Base-by-base conservation (phyloP, 2,329 filamentous ascomycete genomes). In the Neurospora crassa region DNA sequence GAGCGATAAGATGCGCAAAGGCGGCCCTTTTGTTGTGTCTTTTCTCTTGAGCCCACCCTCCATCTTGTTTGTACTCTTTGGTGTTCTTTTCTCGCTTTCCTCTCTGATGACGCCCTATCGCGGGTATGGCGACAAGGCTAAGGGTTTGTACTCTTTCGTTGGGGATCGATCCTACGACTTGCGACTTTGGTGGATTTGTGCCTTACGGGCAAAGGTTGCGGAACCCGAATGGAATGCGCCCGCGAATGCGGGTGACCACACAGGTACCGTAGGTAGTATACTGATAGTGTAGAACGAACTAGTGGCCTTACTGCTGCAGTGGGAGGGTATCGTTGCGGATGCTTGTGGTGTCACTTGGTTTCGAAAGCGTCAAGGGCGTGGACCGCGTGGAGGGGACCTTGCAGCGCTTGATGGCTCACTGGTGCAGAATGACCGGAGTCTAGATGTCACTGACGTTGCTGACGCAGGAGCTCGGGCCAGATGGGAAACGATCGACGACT, bases 11-110 rank as follows among this genome's bases (percentile, higher is more conserved):
- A 99, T 91, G 80, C 96, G 92, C 81, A 98, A 83, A 70, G 96
- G 95, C 79, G 95, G 94, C 68, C 95, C 95, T 82, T 96, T 97
- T 69, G 93, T 97, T 72, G 95, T 97, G 81, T 98, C 95, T 83
- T 96, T 96, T 80, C 95, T 90, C 82, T 90, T 91, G 77, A 97
- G 81, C 72, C 83, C 84, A 76, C 81, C 83, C 73, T 88, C 86
- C 86, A 88, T 88, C 41, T 63, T 67, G 18, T 29, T 29, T 59
- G 20, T 24, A 29, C 24, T 59, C 12, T 34, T 34, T 63, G 53
- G 18, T 18, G 34, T 63, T 7, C 29, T 29, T 29, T 29, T 29
- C 29, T 29, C 5, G 29, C 29, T 29, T 29, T 29, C 5, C 29
- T 29, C 29, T 29, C 53, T 18, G 24, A 1, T 18, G 24, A 63